phyloP scores from a whole-genome alignment of 2,329 filamentous ascomycete genomes.

The Penicillium sp. region DNA sequence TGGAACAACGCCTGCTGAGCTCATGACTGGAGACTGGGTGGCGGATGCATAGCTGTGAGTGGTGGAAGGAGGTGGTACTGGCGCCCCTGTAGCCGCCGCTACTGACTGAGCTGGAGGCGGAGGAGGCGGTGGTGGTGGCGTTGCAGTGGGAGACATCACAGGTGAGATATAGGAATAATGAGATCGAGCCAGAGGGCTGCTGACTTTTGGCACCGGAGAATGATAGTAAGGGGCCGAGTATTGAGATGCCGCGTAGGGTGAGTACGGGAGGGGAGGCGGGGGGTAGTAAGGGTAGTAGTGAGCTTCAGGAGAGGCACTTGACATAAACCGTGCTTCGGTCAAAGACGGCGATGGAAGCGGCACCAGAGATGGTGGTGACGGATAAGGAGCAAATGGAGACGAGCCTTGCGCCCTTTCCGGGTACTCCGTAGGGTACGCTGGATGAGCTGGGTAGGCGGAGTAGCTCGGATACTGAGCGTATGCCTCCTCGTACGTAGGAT shows the following conservation, averaged over 20 bases:
- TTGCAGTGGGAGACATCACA: conserved; percentile 29
- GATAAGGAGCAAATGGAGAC: conserved; percentile 20
- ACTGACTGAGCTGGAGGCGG: conserved; percentile 1
- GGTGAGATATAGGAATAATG: conserved; percentile 32
- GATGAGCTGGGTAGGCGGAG: neutral
- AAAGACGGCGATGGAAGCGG: conserved; percentile 28
- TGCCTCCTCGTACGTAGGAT: neutral
- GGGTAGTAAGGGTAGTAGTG: conserved; percentile 21
- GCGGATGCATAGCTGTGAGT: conserved; percentile 26
- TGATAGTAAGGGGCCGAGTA: conserved; percentile 8
- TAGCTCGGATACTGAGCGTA: neutral
- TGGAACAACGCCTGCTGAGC: conserved; percentile 26
- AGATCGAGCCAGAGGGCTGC: conserved; percentile 33
- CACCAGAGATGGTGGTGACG: conserved; percentile 19
- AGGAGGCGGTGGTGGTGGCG: conserved; percentile 19
- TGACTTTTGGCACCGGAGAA: conserved; percentile 28
- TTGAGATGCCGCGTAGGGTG: conserved; percentile 13
- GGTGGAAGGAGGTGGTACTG: conserved; percentile 21
- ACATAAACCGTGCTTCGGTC: conserved; percentile 26
- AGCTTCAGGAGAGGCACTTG: conserved; percentile 20
- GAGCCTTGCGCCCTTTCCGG: conserved; percentile 17
- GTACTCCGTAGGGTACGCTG: neutral
- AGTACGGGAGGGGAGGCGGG: conserved; percentile 20
- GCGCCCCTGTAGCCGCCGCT: conserved; percentile 2
- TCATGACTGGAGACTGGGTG: conserved; percentile 34